Evolutionary conservation across 164 flowering plant genomes (phyloP).

Genomic region (Taxillus chinensis): DNA sequence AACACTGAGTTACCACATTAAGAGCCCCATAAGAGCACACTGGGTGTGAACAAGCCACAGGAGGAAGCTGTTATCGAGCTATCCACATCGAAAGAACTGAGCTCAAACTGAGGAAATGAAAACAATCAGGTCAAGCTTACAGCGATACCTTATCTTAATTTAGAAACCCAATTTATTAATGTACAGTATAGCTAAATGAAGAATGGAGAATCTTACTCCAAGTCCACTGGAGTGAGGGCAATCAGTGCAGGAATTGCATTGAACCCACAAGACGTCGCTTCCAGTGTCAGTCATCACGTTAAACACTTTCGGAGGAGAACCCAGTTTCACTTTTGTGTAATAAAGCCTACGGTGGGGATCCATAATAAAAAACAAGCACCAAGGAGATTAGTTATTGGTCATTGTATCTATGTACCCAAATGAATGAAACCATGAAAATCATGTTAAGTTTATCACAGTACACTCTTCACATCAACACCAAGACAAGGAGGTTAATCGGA

Average conservation of each 20-base stretch:
- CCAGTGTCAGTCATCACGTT: neutral
- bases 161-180: neutral
- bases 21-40: neutral
- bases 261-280: neutral
- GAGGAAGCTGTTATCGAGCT: neutral
- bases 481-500: too few species aligned
- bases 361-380: too few species aligned
- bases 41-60: neutral
- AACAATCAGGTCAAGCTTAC: neutral
- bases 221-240: neutral
- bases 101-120: neutral
- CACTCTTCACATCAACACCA: too few species aligned
- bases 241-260: neutral
- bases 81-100: neutral
- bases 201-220: neutral
- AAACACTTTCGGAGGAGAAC: neutral
- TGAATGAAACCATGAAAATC: too few species aligned
- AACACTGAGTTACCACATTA: constrained; percentile 14
- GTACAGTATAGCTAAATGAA: neutral
- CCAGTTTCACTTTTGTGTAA: neutral
- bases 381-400: too few species aligned
- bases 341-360: neutral
- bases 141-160: too few species aligned
- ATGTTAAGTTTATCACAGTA: too few species aligned
- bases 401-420: too few species aligned